These are phyloP conservation scores for Phytomonas sp. DNA, from an alignment of 208 protist genomes.

Conservation along the genomic window DNA sequence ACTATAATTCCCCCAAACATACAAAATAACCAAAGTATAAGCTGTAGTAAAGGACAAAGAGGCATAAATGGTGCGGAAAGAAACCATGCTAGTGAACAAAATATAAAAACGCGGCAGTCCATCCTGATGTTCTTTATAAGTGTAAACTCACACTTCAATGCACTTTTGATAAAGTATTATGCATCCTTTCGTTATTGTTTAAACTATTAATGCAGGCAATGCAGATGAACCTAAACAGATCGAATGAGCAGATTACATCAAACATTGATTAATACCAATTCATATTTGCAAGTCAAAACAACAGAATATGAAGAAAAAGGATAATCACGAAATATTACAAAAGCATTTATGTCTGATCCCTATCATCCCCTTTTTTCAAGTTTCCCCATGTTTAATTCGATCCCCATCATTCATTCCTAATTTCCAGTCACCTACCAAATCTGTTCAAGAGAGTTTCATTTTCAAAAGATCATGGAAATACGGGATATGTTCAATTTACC, in stretches of 20 bases:
- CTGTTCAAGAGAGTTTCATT: not conserved
- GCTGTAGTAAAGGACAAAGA: not conserved
- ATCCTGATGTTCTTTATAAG: not conserved
- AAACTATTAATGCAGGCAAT: not conserved
- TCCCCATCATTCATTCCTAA: not conserved
- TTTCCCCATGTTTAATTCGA: not conserved
- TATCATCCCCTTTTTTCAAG: not conserved
- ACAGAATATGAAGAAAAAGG: not conserved
- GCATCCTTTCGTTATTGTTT: not conserved
- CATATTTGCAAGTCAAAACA: not conserved
- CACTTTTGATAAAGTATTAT: not conserved
- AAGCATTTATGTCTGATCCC: not conserved
- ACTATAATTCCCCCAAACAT: not conserved
- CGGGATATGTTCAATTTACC: not conserved
- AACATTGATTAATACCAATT: not conserved
- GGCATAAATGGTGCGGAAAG: not conserved
- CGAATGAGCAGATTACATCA: not conserved
- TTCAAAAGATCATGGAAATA: not conserved
- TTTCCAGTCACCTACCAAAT: not conserved
- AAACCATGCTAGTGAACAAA: not conserved
- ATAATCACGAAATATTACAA: not conserved
- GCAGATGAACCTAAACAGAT: not conserved
- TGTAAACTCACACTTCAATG: not conserved
- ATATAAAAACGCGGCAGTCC: not conserved
- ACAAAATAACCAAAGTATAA: not conserved